Percentiles rank a stretch among this genome's conserved stretches.
Evolutionary conservation across 495 filamentous ascomycete genomes (phyloP).

Genomic region (Penicillium cataractarum): DNA sequence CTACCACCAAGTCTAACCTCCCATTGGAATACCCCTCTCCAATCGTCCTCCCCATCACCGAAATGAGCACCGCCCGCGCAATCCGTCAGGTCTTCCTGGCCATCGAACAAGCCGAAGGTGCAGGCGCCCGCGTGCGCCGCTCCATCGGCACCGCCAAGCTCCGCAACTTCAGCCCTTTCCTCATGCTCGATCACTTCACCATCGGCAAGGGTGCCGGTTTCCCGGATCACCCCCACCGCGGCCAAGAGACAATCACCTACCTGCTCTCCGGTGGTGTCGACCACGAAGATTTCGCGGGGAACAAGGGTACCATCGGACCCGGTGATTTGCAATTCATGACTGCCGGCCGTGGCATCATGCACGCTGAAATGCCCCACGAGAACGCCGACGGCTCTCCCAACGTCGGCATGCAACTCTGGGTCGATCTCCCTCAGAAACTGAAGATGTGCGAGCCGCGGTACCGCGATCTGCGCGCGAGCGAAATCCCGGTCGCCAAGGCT

Average conservation of each 20-base stretch:
- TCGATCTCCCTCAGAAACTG: slow-evolving; percentile 79
- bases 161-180: slow-evolving; percentile 87
- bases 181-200: slow-evolving; percentile 96
- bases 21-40: slow-evolving; percentile 12
- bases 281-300: slow-evolving; percentile 94
- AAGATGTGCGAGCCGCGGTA: slow-evolving; percentile 92
- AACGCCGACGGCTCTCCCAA: slow-evolving; percentile 76
- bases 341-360: slow-evolving; percentile 88
- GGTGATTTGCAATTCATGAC: slow-evolving; percentile 99
- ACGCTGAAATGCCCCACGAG: slow-evolving; percentile 93
- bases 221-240: slow-evolving; percentile 80
- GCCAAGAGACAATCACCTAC: slow-evolving; percentile 91
- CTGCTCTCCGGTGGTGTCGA: slow-evolving; percentile 81
- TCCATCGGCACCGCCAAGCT: slow-evolving; percentile 85
- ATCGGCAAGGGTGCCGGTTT: slow-evolving; percentile 82
- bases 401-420: slow-evolving; percentile 93
- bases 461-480: slow-evolving; percentile 73
- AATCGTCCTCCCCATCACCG: slow-evolving; percentile 33
- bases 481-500: slow-evolving; percentile 71
- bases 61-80: slow-evolving; percentile 71
- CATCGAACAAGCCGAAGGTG: slow-evolving; percentile 85
- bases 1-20: background rate
- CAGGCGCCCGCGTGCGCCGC: slow-evolving; percentile 83
- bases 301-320: slow-evolving; percentile 78
- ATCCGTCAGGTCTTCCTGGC: slow-evolving; percentile 84